Percentiles rank a stretch among this genome's conserved stretches.
Conservation (phyloP, 441 rosid genomes). For the Pelargonium citronellum region DNA sequence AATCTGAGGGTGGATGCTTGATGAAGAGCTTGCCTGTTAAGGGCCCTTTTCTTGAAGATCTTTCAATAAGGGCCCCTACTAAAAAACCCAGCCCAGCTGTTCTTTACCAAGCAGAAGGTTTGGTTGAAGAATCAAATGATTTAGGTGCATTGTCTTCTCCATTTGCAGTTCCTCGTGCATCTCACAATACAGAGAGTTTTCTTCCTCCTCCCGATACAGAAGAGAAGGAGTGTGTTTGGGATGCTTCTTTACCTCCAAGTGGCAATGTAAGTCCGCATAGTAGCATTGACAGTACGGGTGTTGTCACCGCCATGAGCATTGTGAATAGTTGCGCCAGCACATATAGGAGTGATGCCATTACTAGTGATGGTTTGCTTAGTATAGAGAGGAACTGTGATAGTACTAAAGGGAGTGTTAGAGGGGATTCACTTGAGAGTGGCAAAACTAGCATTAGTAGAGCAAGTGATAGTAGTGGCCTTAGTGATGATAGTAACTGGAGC, state of each 20-base stretch:
- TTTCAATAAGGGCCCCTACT: conserved; percentile 51
- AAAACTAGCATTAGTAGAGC: conserved; percentile 85
- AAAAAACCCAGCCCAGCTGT: conserved; percentile 47
- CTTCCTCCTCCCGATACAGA: conserved; percentile 49
- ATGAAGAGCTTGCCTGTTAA: conserved; percentile 59
- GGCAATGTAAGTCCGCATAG: conserved; percentile 81
- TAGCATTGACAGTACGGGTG: conserved; percentile 67
- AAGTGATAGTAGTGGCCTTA: conserved; percentile 84
- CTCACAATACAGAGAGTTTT: conserved; percentile 56
- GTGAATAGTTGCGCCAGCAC: conserved; percentile 73
- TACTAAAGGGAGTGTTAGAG: conserved; percentile 55
- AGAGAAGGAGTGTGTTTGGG: conserved; percentile 93
- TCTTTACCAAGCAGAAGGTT: conserved; percentile 60
- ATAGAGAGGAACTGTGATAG: conserved; percentile 71
- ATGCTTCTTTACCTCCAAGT: conserved; percentile 88
- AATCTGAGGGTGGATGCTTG: conserved; percentile 57
- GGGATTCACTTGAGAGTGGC: conserved; percentile 82
- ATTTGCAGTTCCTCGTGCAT: conserved; percentile 47
- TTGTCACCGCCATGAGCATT: conserved; percentile 73
- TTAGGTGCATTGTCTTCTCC: conserved; percentile 33
- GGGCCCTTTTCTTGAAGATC: conserved; percentile 76
- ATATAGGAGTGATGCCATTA: conserved; percentile 51
- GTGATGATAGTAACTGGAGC: conserved; percentile 98
- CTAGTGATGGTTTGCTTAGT: conserved; percentile 73
- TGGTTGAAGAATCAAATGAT: conserved; percentile 61